Evolutionary conservation across 345 rosid genomes (phyloP), one percentile per base, ranked within the genome.

Genomic region (Kandelia obovata): DNA sequence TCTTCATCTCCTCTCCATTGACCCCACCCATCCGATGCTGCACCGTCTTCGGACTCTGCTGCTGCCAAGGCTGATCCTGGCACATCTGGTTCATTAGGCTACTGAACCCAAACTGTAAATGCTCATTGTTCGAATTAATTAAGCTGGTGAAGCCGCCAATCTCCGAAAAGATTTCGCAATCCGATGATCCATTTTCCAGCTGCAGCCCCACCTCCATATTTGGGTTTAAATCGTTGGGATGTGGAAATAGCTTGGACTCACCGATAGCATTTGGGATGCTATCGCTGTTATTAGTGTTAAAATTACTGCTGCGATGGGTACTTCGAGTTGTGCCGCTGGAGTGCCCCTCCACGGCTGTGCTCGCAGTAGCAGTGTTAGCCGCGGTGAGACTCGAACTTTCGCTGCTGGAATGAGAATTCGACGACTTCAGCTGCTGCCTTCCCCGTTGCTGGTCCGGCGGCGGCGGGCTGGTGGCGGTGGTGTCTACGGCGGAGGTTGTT

Each of bases 301-400:
- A 13, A 13, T 43, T 43, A 43, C 49, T 43, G 49, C 49, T 13
- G 17, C 13, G 13, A 13, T 43, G 49, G 49, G 49, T 64, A 53
- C 75, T 77, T 6, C 83, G 69, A 43, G 64, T 87, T 1, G 85
- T 77, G 65, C 65, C 76, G 30, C 80, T 70, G 20, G 88, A 84
- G 15, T 79, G 78, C 21, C 76, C 84, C 63, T 81, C 85, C 8
- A 62, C 78, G 13, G 58, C 73, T 26, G 80, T 75, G 53, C 57
- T 69, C 4, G 74, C 67, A 7, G 69, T 52, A 27, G 78, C 67
- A 20, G 88, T 68, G 69, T 84, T 83, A 8, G 88, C 72, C 6
- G 87, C 92, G 3, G 97, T 84, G n/a, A 89, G 88, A 58, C 92
- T 86, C 0, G 97, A 91, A 75, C 94, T 89, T 57, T 91, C 97